These are phyloP conservation scores for Jamesozyma rosinii DNA, from an alignment of 805 yeast species.

Conservation along the genomic window DNA sequence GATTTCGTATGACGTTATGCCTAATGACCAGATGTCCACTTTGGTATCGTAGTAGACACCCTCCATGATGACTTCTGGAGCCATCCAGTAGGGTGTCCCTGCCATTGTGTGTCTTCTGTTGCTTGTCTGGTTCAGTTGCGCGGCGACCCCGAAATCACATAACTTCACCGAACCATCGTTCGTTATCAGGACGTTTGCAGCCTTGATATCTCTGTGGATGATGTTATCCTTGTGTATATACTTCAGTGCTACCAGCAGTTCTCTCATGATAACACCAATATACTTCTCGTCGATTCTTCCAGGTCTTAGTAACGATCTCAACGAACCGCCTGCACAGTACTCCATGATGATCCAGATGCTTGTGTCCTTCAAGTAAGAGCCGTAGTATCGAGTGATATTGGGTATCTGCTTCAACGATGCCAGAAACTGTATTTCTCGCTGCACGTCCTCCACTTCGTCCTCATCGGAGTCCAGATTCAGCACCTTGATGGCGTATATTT, in stretches of 20 bases:
- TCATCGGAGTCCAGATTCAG: constrained; percentile 84
- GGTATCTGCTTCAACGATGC: constrained; percentile 75
- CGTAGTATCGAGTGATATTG: constrained; percentile 89
- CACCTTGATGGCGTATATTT: constrained; percentile 86
- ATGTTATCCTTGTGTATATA: constrained; percentile 84
- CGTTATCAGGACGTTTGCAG: constrained; percentile 85
- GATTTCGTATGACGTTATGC: constrained; percentile 87
- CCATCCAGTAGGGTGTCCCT: constrained; percentile 98
- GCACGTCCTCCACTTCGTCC: constrained; percentile 92
- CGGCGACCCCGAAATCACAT: constrained; percentile 98
- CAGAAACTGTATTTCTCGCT: constrained; percentile 80
- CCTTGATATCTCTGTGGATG: constrained; percentile 92
- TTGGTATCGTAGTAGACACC: constrained; percentile 79
- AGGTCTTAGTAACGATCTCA: constrained; percentile 74
- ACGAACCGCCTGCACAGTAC: constrained; percentile 92
- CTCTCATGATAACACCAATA: constrained; percentile 77
- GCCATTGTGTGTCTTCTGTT: constrained; percentile 89
- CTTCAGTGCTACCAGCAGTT: constrained; percentile 64
- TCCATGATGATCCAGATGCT: constrained; percentile 97
- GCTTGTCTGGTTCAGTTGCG: constrained; percentile 68
- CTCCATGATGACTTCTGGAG: constrained; percentile 94
- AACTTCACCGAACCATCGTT: constrained; percentile 84
- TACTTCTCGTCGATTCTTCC: constrained; percentile 82
- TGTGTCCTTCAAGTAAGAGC: constrained; percentile 80
- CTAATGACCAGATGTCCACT: constrained; percentile 97